A percentile compares a stretch with the other conserved stretches of the same genome.
These are phyloP conservation scores for Zelopaecilomyces penicillatus DNA, from an alignment of 2,329 filamentous ascomycete genomes.

Conservation along the genomic window DNA sequence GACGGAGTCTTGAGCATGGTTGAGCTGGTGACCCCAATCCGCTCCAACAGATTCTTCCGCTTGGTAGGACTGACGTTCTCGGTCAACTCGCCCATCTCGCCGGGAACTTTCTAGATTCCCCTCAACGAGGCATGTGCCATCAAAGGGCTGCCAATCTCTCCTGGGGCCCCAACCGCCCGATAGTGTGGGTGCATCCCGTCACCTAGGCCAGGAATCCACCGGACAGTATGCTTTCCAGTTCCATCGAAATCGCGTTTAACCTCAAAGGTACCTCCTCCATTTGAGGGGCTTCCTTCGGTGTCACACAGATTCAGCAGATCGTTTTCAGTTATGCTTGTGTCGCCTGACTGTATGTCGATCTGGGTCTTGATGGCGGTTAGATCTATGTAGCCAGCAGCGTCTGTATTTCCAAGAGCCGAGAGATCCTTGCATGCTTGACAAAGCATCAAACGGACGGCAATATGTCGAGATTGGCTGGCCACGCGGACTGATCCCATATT, in stretches of 20 bases:
- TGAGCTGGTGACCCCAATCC: slow-evolving; percentile 5
- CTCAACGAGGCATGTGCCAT: slow-evolving; percentile 33
- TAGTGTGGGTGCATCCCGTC: slow-evolving; percentile 31
- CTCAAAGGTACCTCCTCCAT: slow-evolving; percentile 85
- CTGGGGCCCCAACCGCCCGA: slow-evolving; percentile 47
- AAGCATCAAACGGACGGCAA: slow-evolving; percentile 63
- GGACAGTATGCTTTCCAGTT: slow-evolving; percentile 34
- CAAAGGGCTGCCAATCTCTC: slow-evolving; percentile 63
- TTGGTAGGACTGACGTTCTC: slow-evolving; percentile 9
- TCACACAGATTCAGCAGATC: slow-evolving; percentile 83
- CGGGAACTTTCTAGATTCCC: slow-evolving; percentile 24
- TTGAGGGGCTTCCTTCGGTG: slow-evolving; percentile 76
- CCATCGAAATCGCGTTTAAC: slow-evolving; percentile 44
- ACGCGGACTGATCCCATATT: slow-evolving; percentile 21
- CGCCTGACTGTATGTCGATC: slow-evolving; percentile 47
- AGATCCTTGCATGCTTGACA: slow-evolving; percentile 69
- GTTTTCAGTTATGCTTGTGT: slow-evolving; percentile 33
- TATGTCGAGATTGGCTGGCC: slow-evolving; percentile 51
- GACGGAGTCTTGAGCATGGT: not conserved
- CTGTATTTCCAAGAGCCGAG: slow-evolving; percentile 27
- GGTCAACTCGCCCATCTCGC: slow-evolving; percentile 5
- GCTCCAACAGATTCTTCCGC: slow-evolving; percentile 12
- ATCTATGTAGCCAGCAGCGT: slow-evolving; percentile 59
- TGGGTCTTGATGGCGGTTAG: slow-evolving; percentile 59
- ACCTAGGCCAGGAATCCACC: slow-evolving; percentile 47